Evolutionary conservation across 257 asterid genomes (phyloP).

Genomic region (Mitragyna speciosa): DNA sequence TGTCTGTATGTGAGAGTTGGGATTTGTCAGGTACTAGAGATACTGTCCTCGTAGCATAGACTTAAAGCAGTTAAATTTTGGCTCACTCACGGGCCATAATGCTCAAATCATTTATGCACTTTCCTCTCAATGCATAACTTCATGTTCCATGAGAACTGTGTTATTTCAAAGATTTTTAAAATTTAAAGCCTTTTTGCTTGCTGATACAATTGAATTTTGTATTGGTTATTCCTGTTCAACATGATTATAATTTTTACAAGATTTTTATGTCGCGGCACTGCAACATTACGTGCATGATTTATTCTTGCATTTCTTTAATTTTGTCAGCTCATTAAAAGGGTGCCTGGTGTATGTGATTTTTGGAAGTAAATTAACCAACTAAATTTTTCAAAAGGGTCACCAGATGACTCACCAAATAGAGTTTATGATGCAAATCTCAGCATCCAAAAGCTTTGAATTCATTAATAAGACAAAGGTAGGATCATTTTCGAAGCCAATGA

Average conservation of each 20-base stretch:
- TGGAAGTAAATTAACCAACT: neutral
- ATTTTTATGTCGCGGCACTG: too few species aligned
- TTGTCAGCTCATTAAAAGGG: neutral
- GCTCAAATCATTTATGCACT: constrained; percentile 49
- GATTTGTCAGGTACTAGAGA: constrained; percentile 53
- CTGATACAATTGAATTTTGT: neutral
- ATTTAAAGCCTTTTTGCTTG: neutral
- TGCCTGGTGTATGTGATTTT: neutral
- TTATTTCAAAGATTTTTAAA: neutral
- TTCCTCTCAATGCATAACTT: neutral
- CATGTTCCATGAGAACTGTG: neutral
- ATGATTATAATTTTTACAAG: too few species aligned
- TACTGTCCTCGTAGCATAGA: constrained; percentile 13
- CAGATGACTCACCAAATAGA: neutral
- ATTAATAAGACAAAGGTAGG: constrained; percentile 23
- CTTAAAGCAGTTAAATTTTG: constrained; percentile 43
- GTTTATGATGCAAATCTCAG: neutral
- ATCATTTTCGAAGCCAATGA: constrained; percentile 41
- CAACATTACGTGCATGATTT: too few species aligned
- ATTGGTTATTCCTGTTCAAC: too few species aligned
- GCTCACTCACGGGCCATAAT: constrained; percentile 72
- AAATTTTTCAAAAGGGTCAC: constrained; percentile 29
- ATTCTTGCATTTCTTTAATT: neutral
- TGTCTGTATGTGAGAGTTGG: constrained; percentile 59
- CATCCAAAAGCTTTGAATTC: constrained; percentile 36